These are phyloP conservation scores for Straminergon stramineum DNA, from an alignment of 225 moss, liverwort and hornwort genomes.

Conservation along the genomic window DNA sequence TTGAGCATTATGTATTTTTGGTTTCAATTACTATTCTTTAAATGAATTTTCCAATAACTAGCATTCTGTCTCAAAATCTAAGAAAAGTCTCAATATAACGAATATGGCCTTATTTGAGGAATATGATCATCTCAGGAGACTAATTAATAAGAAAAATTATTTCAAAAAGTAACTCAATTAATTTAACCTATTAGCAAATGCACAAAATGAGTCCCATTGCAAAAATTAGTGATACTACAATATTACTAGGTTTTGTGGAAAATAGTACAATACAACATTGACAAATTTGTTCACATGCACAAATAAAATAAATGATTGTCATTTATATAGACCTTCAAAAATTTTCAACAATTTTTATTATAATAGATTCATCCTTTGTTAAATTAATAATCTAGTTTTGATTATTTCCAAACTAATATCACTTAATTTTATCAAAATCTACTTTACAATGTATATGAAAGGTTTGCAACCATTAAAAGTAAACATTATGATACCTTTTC, in stretches of 20 bases:
- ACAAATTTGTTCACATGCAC: not conserved
- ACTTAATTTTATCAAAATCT: not conserved
- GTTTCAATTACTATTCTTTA: too few species aligned
- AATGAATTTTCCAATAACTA: too few species aligned
- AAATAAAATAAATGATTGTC: not conserved
- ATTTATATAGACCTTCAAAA: too few species aligned
- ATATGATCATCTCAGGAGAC: not conserved
- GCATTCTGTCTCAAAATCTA: too few species aligned
- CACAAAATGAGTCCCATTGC: rapidly evolving
- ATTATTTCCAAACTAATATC: not conserved
- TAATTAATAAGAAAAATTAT: not conserved
- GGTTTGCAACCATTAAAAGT: not conserved
- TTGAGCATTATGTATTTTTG: too few species aligned
- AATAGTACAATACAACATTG: not conserved
- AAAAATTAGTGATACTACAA: not conserved
- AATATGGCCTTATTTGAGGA: too few species aligned
- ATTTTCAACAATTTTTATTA: not conserved
- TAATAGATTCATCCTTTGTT: not conserved
- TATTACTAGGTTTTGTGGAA: not conserved
- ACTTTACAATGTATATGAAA: not conserved
- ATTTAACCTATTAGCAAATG: not conserved
- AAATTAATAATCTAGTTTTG: too few species aligned
- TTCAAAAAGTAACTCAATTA: rapidly evolving
- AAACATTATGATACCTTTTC: not conserved
- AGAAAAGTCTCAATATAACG: too few species aligned